These are phyloP conservation scores for Trypanosoma caninum DNA, from an alignment of 208 protist species.

Conservation along the genomic window DNA sequence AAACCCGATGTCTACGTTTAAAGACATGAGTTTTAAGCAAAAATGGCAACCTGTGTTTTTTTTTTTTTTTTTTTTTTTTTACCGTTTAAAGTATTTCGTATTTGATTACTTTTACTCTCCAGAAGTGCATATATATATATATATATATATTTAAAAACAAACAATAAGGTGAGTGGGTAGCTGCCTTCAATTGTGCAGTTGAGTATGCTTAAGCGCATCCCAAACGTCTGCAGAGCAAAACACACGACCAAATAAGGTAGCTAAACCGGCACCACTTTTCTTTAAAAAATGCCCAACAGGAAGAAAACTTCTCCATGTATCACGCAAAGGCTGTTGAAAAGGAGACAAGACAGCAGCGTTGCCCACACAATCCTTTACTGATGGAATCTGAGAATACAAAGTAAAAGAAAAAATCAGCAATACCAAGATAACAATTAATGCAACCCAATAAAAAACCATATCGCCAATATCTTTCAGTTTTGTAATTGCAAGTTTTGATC, in stretches of 20 bases:
- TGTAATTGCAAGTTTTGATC: neutral
- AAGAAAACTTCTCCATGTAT: constrained; percentile 16
- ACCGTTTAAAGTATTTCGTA: neutral
- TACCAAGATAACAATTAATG: constrained; percentile 9
- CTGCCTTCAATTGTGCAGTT: constrained; percentile 5
- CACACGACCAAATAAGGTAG: constrained; percentile 19
- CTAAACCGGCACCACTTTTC: constrained; percentile 7
- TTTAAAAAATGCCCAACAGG: constrained; percentile 21
- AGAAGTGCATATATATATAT: too few relatives aligned
- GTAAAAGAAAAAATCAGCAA: constrained; percentile 16
- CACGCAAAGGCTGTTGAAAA: constrained; percentile 24
- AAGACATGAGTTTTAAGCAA: neutral
- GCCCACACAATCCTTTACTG: neutral
- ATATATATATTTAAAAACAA: too few relatives aligned
- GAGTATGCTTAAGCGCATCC: constrained; percentile 23
- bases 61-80: neutral
- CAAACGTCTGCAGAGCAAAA: constrained; percentile 32
- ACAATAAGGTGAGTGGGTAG: too few relatives aligned
- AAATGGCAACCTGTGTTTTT: neutral
- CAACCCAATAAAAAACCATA: neutral
- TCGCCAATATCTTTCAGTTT: constrained; percentile 3
- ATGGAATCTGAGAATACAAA: constrained; percentile 1
- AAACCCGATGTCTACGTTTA: too few relatives aligned
- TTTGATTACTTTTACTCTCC: too few relatives aligned
- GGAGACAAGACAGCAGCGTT: constrained; percentile 3